These are phyloP conservation scores for Microglena sp. DNA, from an alignment of 139 green algal genomes.

Conservation along the genomic window DNA sequence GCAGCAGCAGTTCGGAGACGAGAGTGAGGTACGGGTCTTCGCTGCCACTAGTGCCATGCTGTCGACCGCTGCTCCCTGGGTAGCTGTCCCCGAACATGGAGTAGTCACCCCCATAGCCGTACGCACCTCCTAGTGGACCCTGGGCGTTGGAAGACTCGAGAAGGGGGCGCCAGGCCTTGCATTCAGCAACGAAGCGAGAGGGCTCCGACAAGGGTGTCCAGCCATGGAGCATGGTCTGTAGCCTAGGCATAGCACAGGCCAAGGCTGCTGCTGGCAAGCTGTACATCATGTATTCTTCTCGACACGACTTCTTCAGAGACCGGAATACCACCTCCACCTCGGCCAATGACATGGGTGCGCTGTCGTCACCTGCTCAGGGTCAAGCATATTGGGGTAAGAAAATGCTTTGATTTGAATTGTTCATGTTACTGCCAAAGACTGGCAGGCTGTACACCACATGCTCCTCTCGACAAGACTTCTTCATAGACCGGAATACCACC, in stretches of 20 bases:
- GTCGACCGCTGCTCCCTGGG: no score
- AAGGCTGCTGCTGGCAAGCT: slow-evolving; percentile 61
- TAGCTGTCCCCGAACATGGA: no score
- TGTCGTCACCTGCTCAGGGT: no score
- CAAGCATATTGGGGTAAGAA: no score
- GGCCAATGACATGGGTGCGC: slow-evolving; percentile 10
- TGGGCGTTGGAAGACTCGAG: slow-evolving; percentile 32
- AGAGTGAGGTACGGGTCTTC: slow-evolving; percentile 66
- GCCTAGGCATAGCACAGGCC: slow-evolving; percentile 26
- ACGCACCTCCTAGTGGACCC: slow-evolving; percentile 5
- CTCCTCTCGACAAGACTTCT: slow-evolving; percentile 52
- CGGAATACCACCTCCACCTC: slow-evolving; percentile 40
- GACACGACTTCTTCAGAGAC: slow-evolving; percentile 30
- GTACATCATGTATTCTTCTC: slow-evolving; percentile 81
- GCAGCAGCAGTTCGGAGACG: slow-evolving; percentile 70
- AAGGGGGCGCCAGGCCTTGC: slow-evolving; percentile 53
- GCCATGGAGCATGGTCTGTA: slow-evolving; percentile 23
- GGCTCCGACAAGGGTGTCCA: slow-evolving; percentile 60
- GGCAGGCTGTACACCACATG: slow-evolving; percentile 77
- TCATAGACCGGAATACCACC: slow-evolving; percentile 35
- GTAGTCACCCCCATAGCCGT: no score
- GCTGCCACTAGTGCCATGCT: no score
- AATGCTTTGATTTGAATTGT: no score
- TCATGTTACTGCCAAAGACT: no score
- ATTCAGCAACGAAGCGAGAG: slow-evolving; percentile 20